Base-by-base conservation (phyloP, 1,139 yeast species). In the Magnusiomyces suaveolens region DNA sequence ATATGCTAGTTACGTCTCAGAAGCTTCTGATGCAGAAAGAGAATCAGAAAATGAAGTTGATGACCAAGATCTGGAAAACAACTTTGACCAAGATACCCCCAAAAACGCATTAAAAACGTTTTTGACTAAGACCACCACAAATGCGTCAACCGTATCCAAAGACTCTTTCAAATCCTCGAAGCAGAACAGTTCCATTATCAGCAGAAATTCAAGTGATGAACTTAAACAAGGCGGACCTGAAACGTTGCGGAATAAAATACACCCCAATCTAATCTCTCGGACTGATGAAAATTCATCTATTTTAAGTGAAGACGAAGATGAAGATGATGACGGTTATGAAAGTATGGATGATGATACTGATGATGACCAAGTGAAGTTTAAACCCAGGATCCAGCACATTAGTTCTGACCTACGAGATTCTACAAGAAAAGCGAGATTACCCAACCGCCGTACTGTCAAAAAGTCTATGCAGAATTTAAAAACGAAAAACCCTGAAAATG, bases 1-100 rank as follows among this genome's bases (percentile, higher is more conserved):
- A 23, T 47, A 47, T 36, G 50, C 50, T n/a, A 36, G 50, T 29
- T 47, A 47, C 21, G 32, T 18, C 12, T 47, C 50, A 8, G 50
- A 47, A 16, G 50, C 43, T 18, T 47, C 50, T 2, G 26, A 41
- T 41, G 25, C 8, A 2, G 44, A 41, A 2, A 18, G 20, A 41
- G 14, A 41, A 20, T 4, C 4, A 21, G 4, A 4, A 18, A 4
- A 3, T 4, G 25, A 41, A 20, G 44, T 3, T 20, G 44, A 41
- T 20, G 44, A 41, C 8, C 18, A 3, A 8, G 41, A 36, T 36
- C 8, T 18, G 8, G 41, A 36, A 10, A 36, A n/a, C 18, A 16
- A 36, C 3, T 4, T 6, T 8, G 44, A 41, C 18, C 25, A 41
- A n/a, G 16, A 41, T 41, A 20, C 25, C 24, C 18, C 8, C 16